These are phyloP conservation scores for Solanum ahanhuiri DNA, from an alignment of 257 asterid species.

Conservation along the genomic window DNA sequence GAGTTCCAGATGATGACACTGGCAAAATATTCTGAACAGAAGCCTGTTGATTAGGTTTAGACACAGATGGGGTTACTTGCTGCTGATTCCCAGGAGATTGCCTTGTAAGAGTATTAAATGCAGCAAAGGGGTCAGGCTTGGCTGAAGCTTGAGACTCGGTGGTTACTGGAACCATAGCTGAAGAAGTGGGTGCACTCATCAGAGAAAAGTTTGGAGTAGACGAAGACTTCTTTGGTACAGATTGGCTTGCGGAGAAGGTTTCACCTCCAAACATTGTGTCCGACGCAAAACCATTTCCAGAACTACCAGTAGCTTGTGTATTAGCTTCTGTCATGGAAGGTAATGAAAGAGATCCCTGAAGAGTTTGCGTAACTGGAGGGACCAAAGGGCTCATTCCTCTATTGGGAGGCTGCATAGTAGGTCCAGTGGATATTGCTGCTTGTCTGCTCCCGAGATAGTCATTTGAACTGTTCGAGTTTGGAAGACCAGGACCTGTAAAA, in stretches of 20 bases:
- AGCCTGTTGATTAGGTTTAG: slow-evolving; percentile 51
- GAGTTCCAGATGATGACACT: slow-evolving; percentile 39
- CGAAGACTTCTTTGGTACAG: slow-evolving; percentile 34
- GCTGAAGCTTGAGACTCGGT: slow-evolving; percentile 36
- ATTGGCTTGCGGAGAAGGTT: slow-evolving; percentile 45
- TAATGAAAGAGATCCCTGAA: slow-evolving; percentile 37
- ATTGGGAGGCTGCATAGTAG: slow-evolving; percentile 25
- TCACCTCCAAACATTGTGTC: slow-evolving; percentile 53
- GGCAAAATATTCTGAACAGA: slow-evolving; percentile 44
- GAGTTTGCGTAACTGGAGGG: slow-evolving; percentile 28
- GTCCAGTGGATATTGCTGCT: too few species aligned
- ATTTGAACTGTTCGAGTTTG: too few species aligned
- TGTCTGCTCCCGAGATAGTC: too few species aligned
- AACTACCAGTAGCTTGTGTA: slow-evolving; percentile 31
- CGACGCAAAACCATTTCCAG: slow-evolving; percentile 35
- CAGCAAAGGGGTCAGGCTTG: slow-evolving; percentile 68
- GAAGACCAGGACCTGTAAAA: too few species aligned
- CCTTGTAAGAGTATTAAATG: slow-evolving; percentile 43
- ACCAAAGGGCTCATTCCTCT: slow-evolving; percentile 38
- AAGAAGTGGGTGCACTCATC: slow-evolving; percentile 35
- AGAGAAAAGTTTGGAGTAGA: slow-evolving; percentile 35
- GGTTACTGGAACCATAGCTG: slow-evolving; percentile 41
- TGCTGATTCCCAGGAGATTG: slow-evolving; percentile 47
- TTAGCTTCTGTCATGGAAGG: slow-evolving; percentile 27
- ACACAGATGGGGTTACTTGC: slow-evolving; percentile 36